These are phyloP conservation scores for Paratinospora sagittata DNA, from an alignment of 164 flowering plant species.

Conservation along the genomic window DNA sequence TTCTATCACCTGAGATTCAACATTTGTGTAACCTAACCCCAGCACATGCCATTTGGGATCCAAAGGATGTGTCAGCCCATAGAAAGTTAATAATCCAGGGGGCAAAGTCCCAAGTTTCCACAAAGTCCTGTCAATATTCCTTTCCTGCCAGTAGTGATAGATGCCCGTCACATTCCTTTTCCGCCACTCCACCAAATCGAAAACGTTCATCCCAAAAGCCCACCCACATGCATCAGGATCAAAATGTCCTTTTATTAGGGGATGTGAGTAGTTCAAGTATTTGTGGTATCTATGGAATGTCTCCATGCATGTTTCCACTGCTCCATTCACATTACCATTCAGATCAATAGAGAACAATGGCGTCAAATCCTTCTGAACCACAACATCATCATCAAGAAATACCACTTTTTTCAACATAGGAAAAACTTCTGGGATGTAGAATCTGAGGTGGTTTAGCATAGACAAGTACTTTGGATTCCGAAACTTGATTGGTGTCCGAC, in stretches of 20 bases:
- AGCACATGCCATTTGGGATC: conserved; percentile 72
- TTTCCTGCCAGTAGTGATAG: conserved; percentile 90
- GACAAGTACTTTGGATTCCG: conserved; percentile 84
- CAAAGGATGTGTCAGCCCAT: conserved; percentile 68
- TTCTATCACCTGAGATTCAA: conserved; percentile 54
- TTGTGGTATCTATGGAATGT: conserved; percentile 83
- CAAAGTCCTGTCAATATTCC: conserved; percentile 59
- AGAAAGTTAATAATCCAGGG: conserved; percentile 79
- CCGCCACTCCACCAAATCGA: conserved; percentile 81
- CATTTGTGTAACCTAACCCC: conserved; percentile 73
- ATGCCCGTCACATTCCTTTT: conserved; percentile 70
- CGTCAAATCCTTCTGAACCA: conserved; percentile 75
- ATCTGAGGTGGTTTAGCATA: conserved; percentile 85
- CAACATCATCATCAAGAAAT: conserved; percentile 87
- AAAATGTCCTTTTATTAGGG: conserved; percentile 57
- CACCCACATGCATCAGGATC: conserved; percentile 94
- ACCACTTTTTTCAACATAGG: conserved; percentile 64
- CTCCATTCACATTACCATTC: conserved; percentile 82
- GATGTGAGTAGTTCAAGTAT: conserved; percentile 79
- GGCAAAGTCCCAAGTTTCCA: conserved; percentile 93
- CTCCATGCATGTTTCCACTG: conserved; percentile 93
- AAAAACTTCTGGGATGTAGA: conserved; percentile 81
- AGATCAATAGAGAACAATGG: conserved; percentile 56
- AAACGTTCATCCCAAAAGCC: conserved; percentile 93
- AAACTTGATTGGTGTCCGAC: conserved; percentile 66